Base-by-base conservation (phyloP, 108 stramenopile genomes). In the Nitzschia inconspicua region DNA sequence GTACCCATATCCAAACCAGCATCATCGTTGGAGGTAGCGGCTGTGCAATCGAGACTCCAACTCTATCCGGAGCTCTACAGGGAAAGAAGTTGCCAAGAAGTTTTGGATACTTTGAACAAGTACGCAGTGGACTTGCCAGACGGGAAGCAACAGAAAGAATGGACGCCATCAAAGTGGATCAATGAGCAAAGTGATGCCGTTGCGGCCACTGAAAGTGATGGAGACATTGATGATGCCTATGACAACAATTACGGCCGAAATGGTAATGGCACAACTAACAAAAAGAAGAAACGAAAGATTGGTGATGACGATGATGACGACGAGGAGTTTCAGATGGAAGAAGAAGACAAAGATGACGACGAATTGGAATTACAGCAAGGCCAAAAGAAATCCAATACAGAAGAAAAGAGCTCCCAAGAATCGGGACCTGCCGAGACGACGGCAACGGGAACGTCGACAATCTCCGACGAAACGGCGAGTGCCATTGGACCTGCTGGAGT, bases 81-180 rank as follows among this genome's bases (percentile, higher is more conserved):
- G 2, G 41, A 23, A 57, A 44, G 29, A 23, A 41, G 28, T 23
- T 39, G 30, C 41, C 18, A 57, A 43, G 70, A 71, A 71, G 44
- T 70, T 23, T 41, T 47, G 48, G 30, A 20, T 18, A 30, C 44
- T 13, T 44, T 70, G n/a, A 53, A 70, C n/a, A 48, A 35, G 23
- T 70, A 61, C 26, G 68, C 53, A 4, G 60, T 59, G 27, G 60
- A 70, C 25, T 37, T 60, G 22, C 67, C 67, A 1, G 27, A n/a
- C 25, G 7, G 18, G 3, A 27, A 23, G 13, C 37, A 16, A 58
- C 32, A 53, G 27, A 51, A 32, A 40, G 48, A 22, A 20, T n/a
- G 4, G 36, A 14, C 4, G 18, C 56, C 0, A 3, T 22, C 10
- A 57, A 25, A 0, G 16, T 42, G 7, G 19, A 48, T 9, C 8